Percentiles rank a stretch among this genome's conserved stretches.
Evolutionary conservation across 2,329 filamentous ascomycete genomes (phyloP).

Genomic region (Dendryphion nanum): DNA sequence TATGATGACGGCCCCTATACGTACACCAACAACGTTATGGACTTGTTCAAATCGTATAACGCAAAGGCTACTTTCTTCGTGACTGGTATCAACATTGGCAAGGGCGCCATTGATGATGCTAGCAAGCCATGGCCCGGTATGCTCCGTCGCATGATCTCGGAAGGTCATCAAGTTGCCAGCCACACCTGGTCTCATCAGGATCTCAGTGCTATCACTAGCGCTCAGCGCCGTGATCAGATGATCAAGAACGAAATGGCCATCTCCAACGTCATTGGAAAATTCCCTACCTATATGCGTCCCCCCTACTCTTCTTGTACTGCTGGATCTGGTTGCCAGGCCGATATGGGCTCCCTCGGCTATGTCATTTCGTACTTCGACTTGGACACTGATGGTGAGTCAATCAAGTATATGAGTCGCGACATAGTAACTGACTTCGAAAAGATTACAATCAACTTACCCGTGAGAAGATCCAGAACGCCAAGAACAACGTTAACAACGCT

Average conservation of each 20-base stretch:
- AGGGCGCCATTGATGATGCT: slow-evolving; percentile 56
- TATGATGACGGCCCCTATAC: slow-evolving; percentile 65
- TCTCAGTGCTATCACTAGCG: slow-evolving; percentile 43
- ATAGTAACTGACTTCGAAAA: too few relatives aligned
- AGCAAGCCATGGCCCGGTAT: slow-evolving; percentile 47
- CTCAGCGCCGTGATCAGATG: slow-evolving; percentile 49
- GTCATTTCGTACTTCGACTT: slow-evolving; percentile 61
- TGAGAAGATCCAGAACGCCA: slow-evolving; percentile 30
- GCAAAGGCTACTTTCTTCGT: slow-evolving; percentile 70
- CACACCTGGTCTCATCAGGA: slow-evolving; percentile 58
- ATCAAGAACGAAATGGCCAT: slow-evolving; percentile 56
- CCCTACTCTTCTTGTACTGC: slow-evolving; percentile 48
- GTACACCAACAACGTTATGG: slow-evolving; percentile 61
- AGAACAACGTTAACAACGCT: slow-evolving; percentile 42
- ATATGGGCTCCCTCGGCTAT: slow-evolving; percentile 50
- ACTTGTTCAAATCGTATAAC: slow-evolving; percentile 56
- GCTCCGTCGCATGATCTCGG: slow-evolving; percentile 53
- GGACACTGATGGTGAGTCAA: slow-evolving; percentile 50
- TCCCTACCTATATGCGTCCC: slow-evolving; percentile 55
- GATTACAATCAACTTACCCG: slow-evolving; percentile 31
- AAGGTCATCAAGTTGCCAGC: slow-evolving; percentile 62
- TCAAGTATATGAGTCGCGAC: too few relatives aligned
- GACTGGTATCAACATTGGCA: slow-evolving; percentile 56
- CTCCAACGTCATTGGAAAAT: slow-evolving; percentile 53
- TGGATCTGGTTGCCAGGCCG: slow-evolving; percentile 39